Percentiles rank a stretch among this genome's conserved stretches.
Evolutionary conservation across 164 flowering plant genomes (phyloP).

Genomic region (Kalanchoe fedtschenkoi): DNA sequence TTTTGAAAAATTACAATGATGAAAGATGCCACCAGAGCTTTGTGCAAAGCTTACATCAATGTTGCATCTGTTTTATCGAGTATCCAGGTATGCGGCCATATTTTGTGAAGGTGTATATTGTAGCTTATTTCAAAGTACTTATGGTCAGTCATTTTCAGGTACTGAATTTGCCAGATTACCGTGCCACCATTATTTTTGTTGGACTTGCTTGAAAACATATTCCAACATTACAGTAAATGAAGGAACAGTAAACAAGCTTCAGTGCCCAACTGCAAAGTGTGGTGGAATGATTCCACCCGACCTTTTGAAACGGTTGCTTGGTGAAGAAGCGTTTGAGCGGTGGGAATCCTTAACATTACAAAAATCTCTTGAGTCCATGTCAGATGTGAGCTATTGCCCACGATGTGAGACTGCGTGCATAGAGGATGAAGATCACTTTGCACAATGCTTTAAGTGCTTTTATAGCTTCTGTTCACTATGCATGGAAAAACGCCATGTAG

Average conservation of each 20-base stretch:
- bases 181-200: conserved; percentile 80
- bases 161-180: conserved; percentile 61
- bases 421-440: conserved; percentile 76
- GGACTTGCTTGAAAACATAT: conserved; percentile 75
- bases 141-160: conserved; percentile 32
- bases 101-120: neutral
- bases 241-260: conserved; percentile 65
- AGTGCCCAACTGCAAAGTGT: conserved; percentile 67
- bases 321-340: conserved; percentile 62
- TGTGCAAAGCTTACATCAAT: conserved; percentile 45
- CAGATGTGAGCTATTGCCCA: conserved; percentile 81
- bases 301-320: conserved; percentile 56
- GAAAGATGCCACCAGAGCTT: conserved; percentile 51
- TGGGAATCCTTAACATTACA: conserved; percentile 81
- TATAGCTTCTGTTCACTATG: conserved; percentile 90
- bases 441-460: conserved; percentile 79
- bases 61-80: conserved; percentile 73
- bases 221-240: conserved; percentile 62
- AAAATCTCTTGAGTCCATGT: conserved; percentile 79
- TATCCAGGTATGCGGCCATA: conserved; percentile 40
- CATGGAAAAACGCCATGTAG: conserved; percentile 74
- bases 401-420: conserved; percentile 87
- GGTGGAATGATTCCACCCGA: conserved; percentile 64
- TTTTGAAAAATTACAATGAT: conserved; percentile 54
- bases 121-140: neutral